Conservation (phyloP, 2,329 filamentous ascomycete genomes). For the Pseudogymnoascus sp. region DNA sequence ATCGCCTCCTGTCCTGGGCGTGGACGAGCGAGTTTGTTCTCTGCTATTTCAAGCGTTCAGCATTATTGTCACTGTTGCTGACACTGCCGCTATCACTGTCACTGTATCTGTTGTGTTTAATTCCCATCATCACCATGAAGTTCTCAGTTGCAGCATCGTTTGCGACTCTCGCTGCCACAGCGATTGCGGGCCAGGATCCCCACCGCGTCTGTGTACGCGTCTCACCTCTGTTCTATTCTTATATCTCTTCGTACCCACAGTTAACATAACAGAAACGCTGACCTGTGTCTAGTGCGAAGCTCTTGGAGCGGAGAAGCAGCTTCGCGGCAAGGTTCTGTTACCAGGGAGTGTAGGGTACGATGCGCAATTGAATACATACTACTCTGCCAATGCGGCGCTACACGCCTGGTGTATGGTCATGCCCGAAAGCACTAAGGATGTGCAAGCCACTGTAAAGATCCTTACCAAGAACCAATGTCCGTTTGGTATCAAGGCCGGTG, state of each 20-base stretch:
- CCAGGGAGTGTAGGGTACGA: constrained; percentile 27
- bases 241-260: not conserved
- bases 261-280: constrained; percentile 10
- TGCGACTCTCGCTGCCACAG: constrained; percentile 6
- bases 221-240: not conserved
- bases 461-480: constrained; percentile 36
- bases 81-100: not conserved
- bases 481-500: constrained; percentile 46
- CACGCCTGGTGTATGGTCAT: constrained; percentile 34
- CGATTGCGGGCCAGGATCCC: not conserved
- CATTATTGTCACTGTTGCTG: not conserved
- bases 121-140: not conserved
- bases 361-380: constrained; percentile 33
- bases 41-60: not conserved
- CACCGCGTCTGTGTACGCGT: constrained; percentile 6
- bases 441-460: constrained; percentile 33
- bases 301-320: constrained; percentile 22
- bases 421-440: constrained; percentile 33
- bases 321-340: constrained; percentile 29
- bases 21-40: not conserved
- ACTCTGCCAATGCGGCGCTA: constrained; percentile 34
- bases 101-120: not conserved
- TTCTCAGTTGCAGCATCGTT: not conserved
- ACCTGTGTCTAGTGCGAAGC: constrained; percentile 25
- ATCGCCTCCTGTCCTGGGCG: not conserved